Evolutionary conservation across 2,329 filamentous ascomycete species (phyloP).

Genomic region (Chrysoporthe cubensis): DNA sequence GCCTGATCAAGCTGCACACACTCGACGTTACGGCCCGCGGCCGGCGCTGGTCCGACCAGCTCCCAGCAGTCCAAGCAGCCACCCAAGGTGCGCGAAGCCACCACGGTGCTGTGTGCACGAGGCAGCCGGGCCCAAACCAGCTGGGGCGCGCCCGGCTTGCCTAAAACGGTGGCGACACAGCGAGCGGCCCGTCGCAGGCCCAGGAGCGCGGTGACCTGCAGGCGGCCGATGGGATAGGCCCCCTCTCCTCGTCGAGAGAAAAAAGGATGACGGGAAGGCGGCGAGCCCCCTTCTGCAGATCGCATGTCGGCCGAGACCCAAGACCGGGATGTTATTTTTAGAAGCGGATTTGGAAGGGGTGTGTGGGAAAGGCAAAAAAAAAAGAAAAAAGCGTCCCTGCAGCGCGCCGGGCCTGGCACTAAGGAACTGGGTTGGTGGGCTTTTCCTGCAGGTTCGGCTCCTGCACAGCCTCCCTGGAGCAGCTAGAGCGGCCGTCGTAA

Average conservation of each 20-base stretch:
- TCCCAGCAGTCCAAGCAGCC: not conserved
- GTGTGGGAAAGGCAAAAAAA: not conserved
- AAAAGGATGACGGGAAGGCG: no score
- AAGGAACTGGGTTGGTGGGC: not conserved
- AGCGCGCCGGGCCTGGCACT: not conserved
- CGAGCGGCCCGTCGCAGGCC: not conserved
- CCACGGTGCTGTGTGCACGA: not conserved
- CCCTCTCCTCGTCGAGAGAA: no score
- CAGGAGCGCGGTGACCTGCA: no score
- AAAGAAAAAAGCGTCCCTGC: not conserved
- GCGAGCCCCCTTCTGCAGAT: no score
- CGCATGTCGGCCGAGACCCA: no score
- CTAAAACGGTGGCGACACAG: not conserved
- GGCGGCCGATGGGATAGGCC: no score
- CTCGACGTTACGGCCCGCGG: not conserved
- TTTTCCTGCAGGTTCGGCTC: not conserved
- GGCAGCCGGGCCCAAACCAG: not conserved
- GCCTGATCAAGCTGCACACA: not conserved
- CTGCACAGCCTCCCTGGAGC: not conserved
- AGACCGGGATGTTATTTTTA: not conserved
- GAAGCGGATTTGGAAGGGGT: not conserved
- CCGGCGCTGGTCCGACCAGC: not conserved
- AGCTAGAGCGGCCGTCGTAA: slow-evolving; percentile 2
- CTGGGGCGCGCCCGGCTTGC: not conserved
- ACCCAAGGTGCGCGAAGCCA: not conserved